Evolutionary conservation across 495 filamentous ascomycete species (phyloP).

Genomic region (Amorphotheca resinae): DNA sequence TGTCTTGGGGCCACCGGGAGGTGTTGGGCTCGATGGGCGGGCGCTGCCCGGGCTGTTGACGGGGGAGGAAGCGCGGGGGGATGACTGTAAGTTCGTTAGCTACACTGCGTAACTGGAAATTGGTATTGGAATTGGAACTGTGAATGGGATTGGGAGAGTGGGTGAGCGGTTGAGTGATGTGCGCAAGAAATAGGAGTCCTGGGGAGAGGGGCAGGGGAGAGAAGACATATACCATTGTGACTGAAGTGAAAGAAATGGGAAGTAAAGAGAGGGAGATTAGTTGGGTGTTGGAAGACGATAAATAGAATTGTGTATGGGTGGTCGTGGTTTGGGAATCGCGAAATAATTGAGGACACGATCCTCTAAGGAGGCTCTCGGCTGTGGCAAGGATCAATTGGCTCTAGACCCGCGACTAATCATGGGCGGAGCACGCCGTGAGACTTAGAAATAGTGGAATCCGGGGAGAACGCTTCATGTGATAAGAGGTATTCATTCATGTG

Average conservation of each 20-base stretch:
- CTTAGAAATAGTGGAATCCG: neutral
- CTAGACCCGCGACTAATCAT: neutral
- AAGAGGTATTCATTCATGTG: no score
- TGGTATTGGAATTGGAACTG: neutral
- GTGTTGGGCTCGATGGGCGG: slow-evolving; percentile 73
- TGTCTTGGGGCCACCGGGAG: slow-evolving; percentile 89
- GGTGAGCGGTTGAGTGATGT: neutral
- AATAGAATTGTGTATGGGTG: neutral
- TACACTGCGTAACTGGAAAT: neutral
- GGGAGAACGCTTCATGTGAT: no score
- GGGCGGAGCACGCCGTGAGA: no score
- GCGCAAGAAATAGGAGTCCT: neutral
- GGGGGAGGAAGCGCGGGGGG: slow-evolving; percentile 61
- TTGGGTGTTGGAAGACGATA: no score
- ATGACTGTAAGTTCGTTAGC: slow-evolving; percentile 39
- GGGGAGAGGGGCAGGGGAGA: neutral
- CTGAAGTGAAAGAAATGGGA: neutral
- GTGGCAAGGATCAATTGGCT: neutral
- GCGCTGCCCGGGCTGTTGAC: slow-evolving; percentile 34
- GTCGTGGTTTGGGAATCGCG: neutral
- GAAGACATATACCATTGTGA: slow-evolving; percentile 2
- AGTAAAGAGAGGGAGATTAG: neutral
- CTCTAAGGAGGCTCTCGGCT: neutral
- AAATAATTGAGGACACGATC: slow-evolving; percentile 2
- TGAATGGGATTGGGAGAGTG: neutral